Evolutionary conservation across 2,329 filamentous ascomycete species (phyloP).

Genomic region (Aureobasidium sp.): DNA sequence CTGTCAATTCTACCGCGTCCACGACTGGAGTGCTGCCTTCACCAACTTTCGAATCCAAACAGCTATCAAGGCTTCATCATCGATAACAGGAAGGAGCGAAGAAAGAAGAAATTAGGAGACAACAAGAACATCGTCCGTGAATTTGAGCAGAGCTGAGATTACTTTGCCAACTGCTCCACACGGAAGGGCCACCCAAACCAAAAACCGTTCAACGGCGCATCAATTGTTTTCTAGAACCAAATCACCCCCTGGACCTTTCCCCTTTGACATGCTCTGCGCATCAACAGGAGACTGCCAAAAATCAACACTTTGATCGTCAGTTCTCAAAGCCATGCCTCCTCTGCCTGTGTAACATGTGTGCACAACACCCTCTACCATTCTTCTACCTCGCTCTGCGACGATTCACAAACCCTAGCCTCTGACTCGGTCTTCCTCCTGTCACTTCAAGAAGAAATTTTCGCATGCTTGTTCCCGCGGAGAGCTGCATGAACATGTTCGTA

Average conservation of each 20-base stretch:
- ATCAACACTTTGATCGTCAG: background rate
- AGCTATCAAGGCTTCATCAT: background rate
- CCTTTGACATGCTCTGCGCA: background rate
- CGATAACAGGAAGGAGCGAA: background rate
- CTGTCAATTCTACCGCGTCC: background rate
- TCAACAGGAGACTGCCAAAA: background rate
- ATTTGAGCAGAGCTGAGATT: conserved; percentile 4
- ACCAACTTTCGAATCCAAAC: background rate
- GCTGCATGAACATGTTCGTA: background rate
- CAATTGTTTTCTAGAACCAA: background rate
- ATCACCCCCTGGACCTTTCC: background rate
- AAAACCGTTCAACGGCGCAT: conserved; percentile 1
- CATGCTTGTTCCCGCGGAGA: background rate
- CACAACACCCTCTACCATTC: no score
- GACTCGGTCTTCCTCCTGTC: background rate
- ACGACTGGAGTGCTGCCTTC: background rate
- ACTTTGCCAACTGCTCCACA: conserved; percentile 3
- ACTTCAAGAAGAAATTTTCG: background rate
- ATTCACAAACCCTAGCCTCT: background rate
- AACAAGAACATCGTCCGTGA: background rate
- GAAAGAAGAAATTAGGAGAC: background rate
- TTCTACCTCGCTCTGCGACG: background rate
- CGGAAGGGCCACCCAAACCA: background rate
- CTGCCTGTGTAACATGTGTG: background rate
- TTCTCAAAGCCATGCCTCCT: background rate